Percentiles rank a stretch among this genome's conserved stretches.
Conservation (phyloP, 257 asterid genomes). For the Salvia rosmarinus region DNA sequence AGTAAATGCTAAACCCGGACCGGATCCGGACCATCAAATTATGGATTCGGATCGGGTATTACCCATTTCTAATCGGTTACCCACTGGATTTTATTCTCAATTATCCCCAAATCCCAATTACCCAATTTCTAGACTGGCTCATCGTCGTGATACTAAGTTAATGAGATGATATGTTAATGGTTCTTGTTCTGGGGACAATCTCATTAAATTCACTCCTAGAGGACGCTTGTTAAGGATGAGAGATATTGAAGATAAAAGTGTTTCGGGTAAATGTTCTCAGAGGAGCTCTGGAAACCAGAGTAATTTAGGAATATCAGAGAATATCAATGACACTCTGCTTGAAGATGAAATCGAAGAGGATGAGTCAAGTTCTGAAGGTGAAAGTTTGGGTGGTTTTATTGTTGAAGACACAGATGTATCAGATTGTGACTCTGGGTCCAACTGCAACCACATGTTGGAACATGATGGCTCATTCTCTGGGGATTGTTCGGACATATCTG, state of each 20-base stretch:
- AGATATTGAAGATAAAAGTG: not conserved
- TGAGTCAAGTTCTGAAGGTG: conserved; percentile 51
- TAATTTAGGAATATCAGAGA: conserved; percentile 14
- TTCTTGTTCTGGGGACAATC: too few species aligned
- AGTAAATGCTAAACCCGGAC: too few species aligned
- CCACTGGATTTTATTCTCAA: too few species aligned
- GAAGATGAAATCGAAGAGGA: conserved; percentile 47
- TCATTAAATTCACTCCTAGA: too few species aligned
- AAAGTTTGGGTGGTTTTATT: conserved; percentile 60
- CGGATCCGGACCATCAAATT: too few species aligned
- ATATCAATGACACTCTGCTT: conserved; percentile 11
- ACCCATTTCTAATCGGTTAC: too few species aligned
- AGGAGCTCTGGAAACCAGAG: conserved; percentile 24
- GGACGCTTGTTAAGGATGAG: too few species aligned
- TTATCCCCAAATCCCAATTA: too few species aligned
- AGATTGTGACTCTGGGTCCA: conserved; percentile 35
- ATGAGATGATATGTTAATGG: too few species aligned
- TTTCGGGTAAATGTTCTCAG: conserved; percentile 19
- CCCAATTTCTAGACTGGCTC: too few species aligned
- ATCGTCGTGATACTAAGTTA: too few species aligned
- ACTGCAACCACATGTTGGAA: conserved; percentile 31
- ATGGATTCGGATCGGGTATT: too few species aligned
- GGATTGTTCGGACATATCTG: conserved; percentile 35
- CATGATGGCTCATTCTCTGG: conserved; percentile 26
- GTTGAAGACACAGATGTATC: conserved; percentile 39